Evolutionary conservation across 345 rosid genomes (phyloP), one percentile per base, ranked within the genome.

Genomic region (Triadica sebifera): DNA sequence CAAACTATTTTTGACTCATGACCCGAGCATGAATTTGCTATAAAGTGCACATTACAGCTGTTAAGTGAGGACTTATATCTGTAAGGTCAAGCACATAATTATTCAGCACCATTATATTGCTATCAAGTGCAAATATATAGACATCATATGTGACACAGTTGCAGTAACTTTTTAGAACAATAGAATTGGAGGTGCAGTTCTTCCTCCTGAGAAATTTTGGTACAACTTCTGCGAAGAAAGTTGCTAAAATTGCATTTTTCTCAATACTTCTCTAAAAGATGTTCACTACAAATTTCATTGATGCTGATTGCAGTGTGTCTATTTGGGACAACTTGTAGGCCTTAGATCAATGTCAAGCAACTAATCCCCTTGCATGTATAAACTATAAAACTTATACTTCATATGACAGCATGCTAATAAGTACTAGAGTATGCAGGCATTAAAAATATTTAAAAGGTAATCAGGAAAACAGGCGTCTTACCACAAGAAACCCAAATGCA

Each of bases 401-500:
- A 46, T 58, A 60, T 15, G 25, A 62, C 13, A 25, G 37, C 25
- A 59, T 17, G 46, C 19, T 20, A 29, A 53, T n/a, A 41, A 10
- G n/a, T 12, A 57, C 6, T 20, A 41, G n/a, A 2, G 3, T 12
- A 51, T 19, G 0, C 64, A n/a, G 3, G 56, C 34, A 22, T 39
- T 3, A 56, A 43, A 56, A 43, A 38, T 38, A n/a, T 45, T 24
- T 58, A 24, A 20, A 22, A 71, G 15, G 58, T 12, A 13, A 34
- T 9, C 39, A 50, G 11, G 6, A 16, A 68, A 29, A 8, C 12
- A 68, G 10, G 72, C n/a, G 73, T 71, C 89, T 58, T 85, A 95
- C 99, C 97, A 95, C 99, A 25, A 93, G 89, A 80, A 95, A 95
- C 57, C 99, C 99, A 84, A 95, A 95, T 56, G 99, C 97, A 85